These are phyloP conservation scores for Penicillium cosmopolitanum DNA, from an alignment of 495 filamentous ascomycete genomes.

Conservation along the genomic window DNA sequence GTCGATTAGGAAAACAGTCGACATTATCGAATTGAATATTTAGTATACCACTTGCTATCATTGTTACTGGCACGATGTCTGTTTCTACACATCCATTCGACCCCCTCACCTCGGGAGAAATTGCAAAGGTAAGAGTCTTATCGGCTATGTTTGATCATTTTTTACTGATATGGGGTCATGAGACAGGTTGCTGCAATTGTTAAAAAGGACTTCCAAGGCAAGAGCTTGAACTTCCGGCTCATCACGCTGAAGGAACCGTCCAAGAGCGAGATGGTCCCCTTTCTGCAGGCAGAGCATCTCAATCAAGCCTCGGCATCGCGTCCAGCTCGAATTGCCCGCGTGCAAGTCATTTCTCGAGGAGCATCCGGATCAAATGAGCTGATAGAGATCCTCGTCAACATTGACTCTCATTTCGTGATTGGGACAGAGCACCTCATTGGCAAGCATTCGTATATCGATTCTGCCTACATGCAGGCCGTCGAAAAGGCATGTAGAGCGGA, in stretches of 20 bases:
- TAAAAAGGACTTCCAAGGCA: conserved; percentile 6
- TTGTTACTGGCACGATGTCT: conserved; percentile 7
- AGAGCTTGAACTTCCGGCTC: conserved; percentile 22
- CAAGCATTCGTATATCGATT: conserved; percentile 33
- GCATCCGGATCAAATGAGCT: conserved; percentile 17
- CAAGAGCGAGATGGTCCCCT: conserved; percentile 31
- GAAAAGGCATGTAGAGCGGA: conserved; percentile 30
- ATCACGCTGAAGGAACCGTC: conserved; percentile 35
- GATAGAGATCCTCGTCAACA: conserved; percentile 22
- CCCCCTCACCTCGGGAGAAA: conserved; percentile 29
- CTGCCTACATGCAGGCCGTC: conserved; percentile 33
- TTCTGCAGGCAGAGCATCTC: conserved; percentile 27
- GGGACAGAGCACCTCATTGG: conserved; percentile 19
- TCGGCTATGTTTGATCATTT: not conserved
- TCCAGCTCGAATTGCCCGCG: conserved; percentile 24
- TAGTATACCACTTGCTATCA: not conserved
- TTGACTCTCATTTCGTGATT: conserved; percentile 12
- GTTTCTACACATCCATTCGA: conserved; percentile 28
- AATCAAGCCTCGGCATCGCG: conserved; percentile 6
- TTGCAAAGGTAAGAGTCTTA: conserved; percentile 20
- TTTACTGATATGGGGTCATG: not conserved
- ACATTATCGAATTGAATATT: not conserved
- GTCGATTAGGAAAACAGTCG: too few relatives aligned
- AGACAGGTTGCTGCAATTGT: conserved; percentile 16
- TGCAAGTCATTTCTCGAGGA: conserved; percentile 22